Evolutionary conservation across 2,329 filamentous ascomycete species (phyloP).

Genomic region (Mariannaea elegans): DNA sequence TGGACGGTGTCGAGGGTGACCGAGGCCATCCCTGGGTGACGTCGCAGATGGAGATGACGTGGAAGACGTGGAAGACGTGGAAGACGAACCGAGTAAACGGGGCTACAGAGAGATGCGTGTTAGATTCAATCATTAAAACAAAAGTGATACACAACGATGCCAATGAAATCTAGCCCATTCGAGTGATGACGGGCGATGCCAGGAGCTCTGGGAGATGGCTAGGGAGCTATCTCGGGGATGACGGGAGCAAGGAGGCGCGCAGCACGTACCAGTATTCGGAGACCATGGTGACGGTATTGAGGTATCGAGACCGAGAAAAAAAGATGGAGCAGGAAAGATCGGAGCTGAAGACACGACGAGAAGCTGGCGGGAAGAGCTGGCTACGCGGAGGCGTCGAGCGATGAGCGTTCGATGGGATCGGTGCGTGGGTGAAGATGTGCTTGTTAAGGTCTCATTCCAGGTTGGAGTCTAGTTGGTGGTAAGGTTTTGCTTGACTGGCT

Average conservation of each 20-base stretch:
- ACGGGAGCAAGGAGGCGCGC: conserved; percentile 43
- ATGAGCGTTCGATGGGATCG: conserved; percentile 40
- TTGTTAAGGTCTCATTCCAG: conserved; percentile 51
- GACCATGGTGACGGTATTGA: conserved; percentile 69
- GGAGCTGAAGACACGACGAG: conserved; percentile 28
- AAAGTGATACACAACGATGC: conserved; percentile 6
- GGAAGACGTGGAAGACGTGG: conserved; percentile 41
- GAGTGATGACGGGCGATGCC: conserved; percentile 30
- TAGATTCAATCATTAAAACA: conserved; percentile 50
- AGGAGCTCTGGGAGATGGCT: conserved; percentile 43
- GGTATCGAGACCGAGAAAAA: conserved; percentile 30
- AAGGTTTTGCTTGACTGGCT: conserved; percentile 52
- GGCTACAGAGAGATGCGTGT: conserved; percentile 66
- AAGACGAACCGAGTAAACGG: conserved; percentile 96
- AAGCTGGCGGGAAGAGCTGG: conserved; percentile 25
- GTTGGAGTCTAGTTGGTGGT: conserved; percentile 50
- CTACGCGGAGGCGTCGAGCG: conserved; percentile 27
- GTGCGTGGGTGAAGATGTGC: conserved; percentile 42
- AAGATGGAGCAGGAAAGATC: conserved; percentile 21
- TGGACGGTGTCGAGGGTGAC: conserved; percentile 27
- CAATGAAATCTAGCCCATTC: conserved; percentile 18
- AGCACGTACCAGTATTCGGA: conserved; percentile 82
- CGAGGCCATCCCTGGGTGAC: conserved; percentile 33
- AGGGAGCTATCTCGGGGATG: conserved; percentile 41
- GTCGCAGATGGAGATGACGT: too few relatives aligned